Evolutionary conservation across 352 stramenopile genomes (phyloP).

Genomic region (Pythium phragmiticola): DNA sequence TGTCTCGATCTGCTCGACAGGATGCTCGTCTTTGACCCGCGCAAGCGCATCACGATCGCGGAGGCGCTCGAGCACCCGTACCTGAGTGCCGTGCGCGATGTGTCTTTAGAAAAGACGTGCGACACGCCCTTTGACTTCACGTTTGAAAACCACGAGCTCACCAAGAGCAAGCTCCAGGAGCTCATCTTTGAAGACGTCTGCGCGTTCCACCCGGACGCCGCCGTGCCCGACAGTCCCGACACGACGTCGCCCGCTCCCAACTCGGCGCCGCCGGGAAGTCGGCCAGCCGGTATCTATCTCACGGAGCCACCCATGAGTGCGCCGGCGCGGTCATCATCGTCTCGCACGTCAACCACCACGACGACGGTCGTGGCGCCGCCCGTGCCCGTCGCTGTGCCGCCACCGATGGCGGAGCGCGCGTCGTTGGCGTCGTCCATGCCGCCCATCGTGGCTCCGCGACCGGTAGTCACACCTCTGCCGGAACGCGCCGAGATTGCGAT

Average conservation of each 20-base stretch:
- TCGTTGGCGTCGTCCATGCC: conserved; percentile 1
- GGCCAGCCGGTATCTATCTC: conserved; percentile 20
- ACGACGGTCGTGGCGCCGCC: conserved; percentile 12
- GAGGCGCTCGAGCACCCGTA: conserved; percentile 90
- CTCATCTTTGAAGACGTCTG: conserved; percentile 92
- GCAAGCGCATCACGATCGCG: conserved; percentile 76
- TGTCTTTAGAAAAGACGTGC: conserved; percentile 71
- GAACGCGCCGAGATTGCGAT: conserved; percentile 32
- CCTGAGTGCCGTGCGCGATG: conserved; percentile 79
- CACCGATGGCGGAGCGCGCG: conserved; percentile 12
- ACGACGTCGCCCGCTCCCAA: conserved; percentile 12
- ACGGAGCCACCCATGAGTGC: conserved; percentile 25
- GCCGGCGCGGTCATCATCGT: conserved; percentile 16
- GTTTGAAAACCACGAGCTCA: conserved; percentile 89
- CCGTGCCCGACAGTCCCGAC: conserved; percentile 38
- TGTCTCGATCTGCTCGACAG: conserved; percentile 86
- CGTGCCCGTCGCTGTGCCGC: conserved; percentile 11
- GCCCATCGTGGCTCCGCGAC: conserved; percentile 15
- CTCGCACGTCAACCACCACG: not conserved
- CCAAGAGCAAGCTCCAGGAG: conserved; percentile 89
- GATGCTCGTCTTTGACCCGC: conserved; percentile 87
- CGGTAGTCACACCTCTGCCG: conserved; percentile 4
- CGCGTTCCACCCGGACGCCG: conserved; percentile 83
- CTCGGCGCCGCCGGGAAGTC: conserved; percentile 14
- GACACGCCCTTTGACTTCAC: conserved; percentile 82